Conservation (phyloP, 805 yeast genomes). For the Cyberlindnera bimundalis region DNA sequence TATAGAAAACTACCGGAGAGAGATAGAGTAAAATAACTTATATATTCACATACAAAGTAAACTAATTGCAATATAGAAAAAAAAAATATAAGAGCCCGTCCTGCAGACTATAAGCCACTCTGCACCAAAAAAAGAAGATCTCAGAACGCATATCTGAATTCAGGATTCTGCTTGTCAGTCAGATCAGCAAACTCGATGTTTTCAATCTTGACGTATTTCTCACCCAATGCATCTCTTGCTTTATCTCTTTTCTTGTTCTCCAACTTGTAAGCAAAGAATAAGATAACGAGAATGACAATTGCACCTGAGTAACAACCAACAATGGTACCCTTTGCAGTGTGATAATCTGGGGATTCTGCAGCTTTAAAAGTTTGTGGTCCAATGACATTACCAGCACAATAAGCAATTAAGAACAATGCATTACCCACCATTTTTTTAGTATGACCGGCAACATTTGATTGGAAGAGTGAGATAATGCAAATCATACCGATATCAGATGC, state of each 20-base stretch:
- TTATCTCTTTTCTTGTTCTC: conserved; percentile 40
- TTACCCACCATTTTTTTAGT: conserved; percentile 14
- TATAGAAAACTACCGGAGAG: too few relatives aligned
- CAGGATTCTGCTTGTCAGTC: conserved; percentile 52
- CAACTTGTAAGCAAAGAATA: conserved; percentile 27
- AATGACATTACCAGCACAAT: conserved; percentile 34
- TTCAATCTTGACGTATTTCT: conserved; percentile 16
- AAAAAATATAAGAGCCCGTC: too few relatives aligned
- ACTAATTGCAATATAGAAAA: too few relatives aligned
- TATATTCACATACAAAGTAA: too few relatives aligned
- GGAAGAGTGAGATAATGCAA: conserved; percentile 15
- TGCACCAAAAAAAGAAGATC: too few relatives aligned
- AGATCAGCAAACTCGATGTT: conserved; percentile 42
- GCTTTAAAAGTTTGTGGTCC: conserved; percentile 73
- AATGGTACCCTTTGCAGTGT: conserved; percentile 42
- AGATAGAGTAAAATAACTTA: too few relatives aligned
- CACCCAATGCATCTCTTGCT: conserved; percentile 19
- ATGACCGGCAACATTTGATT: conserved; percentile 24
- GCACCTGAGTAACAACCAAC: conserved; percentile 10
- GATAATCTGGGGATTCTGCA: conserved; percentile 54
- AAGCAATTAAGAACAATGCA: conserved; percentile 15
- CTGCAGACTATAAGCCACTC: too few relatives aligned
- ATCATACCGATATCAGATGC: conserved; percentile 25
- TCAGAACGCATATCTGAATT: conserved; percentile 42
- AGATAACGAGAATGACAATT: background rate